These are phyloP conservation scores for Phanerochaete carnosa DNA, from an alignment of 768 basidiomycete species.

Conservation along the genomic window DNA sequence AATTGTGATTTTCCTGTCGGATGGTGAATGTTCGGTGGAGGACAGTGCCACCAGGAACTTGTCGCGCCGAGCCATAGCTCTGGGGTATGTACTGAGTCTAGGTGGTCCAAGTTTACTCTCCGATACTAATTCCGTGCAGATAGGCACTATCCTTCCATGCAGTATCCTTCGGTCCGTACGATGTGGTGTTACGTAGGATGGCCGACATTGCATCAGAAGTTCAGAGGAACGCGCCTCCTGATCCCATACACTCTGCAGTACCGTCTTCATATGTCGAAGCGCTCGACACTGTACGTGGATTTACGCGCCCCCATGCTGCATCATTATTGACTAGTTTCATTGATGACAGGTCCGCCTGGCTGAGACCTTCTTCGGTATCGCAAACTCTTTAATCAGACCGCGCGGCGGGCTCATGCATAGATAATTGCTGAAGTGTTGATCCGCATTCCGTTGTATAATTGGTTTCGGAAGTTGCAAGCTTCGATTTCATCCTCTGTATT, in stretches of 20 bases:
- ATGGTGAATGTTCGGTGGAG: conserved; percentile 43
- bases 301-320: neutral
- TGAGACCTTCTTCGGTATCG: conserved; percentile 55
- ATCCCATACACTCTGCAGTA: conserved; percentile 34
- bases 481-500: neutral
- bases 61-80: conserved; percentile 38
- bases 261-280: conserved; percentile 49
- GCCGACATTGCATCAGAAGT: conserved; percentile 45
- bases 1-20: conserved; percentile 55
- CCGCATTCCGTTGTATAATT: neutral
- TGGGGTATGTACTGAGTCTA: conserved; percentile 33
- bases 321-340: neutral
- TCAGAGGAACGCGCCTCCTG: conserved; percentile 40
- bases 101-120: neutral
- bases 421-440: conserved; percentile 6
- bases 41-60: conserved; percentile 39
- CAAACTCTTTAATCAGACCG: conserved; percentile 55
- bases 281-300: conserved; percentile 41
- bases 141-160: conserved; percentile 56
- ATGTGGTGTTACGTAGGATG: conserved; percentile 44
- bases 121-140: conserved; percentile 24
- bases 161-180: conserved; percentile 48
- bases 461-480: neutral
- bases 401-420: conserved; percentile 44
- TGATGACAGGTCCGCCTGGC: conserved; percentile 45